These are phyloP conservation scores for Marasmius tenuissimus DNA, from an alignment of 1,284 basidiomycete species.

Conservation along the genomic window DNA sequence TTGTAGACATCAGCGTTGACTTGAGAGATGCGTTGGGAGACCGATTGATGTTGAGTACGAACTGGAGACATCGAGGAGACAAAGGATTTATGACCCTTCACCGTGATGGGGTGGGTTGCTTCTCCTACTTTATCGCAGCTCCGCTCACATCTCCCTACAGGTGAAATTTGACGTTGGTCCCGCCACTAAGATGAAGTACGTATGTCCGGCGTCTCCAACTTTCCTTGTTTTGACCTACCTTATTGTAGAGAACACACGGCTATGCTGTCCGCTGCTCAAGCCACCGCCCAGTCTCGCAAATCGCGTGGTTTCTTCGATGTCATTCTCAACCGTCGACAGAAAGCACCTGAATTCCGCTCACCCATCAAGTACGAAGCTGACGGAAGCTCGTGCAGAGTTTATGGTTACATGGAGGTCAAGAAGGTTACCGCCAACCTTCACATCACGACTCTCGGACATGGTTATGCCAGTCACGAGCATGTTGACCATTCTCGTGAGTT, in stretches of 20 bases:
- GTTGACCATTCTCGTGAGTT: slow-evolving; percentile 79
- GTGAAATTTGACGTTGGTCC: slow-evolving; percentile 84
- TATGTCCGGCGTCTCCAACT: slow-evolving; percentile 6
- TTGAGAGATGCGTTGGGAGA: slow-evolving; percentile 93
- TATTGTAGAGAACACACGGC: slow-evolving; percentile 54
- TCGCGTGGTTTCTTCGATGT: slow-evolving; percentile 68
- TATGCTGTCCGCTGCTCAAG: slow-evolving; percentile 69
- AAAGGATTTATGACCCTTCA: slow-evolving; percentile 60
- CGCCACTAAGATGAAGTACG: slow-evolving; percentile 72
- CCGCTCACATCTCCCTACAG: slow-evolving; percentile 33
- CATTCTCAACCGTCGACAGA: slow-evolving; percentile 40
- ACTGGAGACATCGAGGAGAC: background rate
- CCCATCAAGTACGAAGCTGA: slow-evolving; percentile 70
- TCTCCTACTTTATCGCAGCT: background rate
- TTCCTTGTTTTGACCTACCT: background rate
- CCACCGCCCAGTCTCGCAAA: slow-evolving; percentile 65
- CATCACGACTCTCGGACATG: slow-evolving; percentile 91
- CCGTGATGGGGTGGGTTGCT: slow-evolving; percentile 77
- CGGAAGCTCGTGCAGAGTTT: slow-evolving; percentile 81
- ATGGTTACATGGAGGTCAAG: slow-evolving; percentile 84
- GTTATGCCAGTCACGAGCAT: slow-evolving; percentile 86
- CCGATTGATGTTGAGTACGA: slow-evolving; percentile 75
- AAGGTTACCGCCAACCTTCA: slow-evolving; percentile 93
- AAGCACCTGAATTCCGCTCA: slow-evolving; percentile 53
- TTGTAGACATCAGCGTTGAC: slow-evolving; percentile 81